Base-by-base conservation (phyloP, 768 basidiomycete genomes). In the Amanita subjunquillea region DNA sequence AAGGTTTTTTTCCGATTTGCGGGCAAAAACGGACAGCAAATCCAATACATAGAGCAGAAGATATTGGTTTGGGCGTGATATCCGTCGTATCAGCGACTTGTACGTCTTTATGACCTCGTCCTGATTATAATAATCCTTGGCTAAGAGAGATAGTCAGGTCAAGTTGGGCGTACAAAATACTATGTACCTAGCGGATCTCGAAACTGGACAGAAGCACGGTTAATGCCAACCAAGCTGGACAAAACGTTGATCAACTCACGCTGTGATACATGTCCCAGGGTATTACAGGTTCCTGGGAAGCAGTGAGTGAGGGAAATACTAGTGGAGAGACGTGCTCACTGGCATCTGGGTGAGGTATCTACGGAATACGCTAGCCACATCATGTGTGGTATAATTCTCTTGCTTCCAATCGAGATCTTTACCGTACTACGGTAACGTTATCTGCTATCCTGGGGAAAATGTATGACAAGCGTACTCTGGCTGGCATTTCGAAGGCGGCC, bases 41-140 rank as follows among this genome's bases (percentile, higher is more conserved):
- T 99, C 95, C 54, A 99, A 79, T 46, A 98, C 93, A 65, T 98
- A 98, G 51, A 97, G 82, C 22, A 98, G 77, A n/a, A 98, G 85
- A 65, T 94, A 94, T 63, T 96, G 92, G 58, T 97, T 95, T 20
- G 87, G 78, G 29, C 82, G 82, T 1, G 95, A 90, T 76, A 99
- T 81, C 48, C 77, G 74, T 30, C 82, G 77, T 55, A 99, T 95
- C 53, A 99, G 74, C 30, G 75, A 72, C 61, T 89, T 91, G 75
- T 92, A 98, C 3, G 80, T 82, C 39, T 79, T 66, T 54, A 93
- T 86, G 23, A 85, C 77, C 62, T 83, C 78, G 38, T 83, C 84
- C 59, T 82, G 79, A 59, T 83, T 82, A 62, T 72, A 79, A 6
- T 82, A 81, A 59, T 77, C 72, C 65, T 80, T 85, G 54, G 79